Conservation (phyloP, 257 asterid genomes). For the Penstemon eatonii region DNA sequence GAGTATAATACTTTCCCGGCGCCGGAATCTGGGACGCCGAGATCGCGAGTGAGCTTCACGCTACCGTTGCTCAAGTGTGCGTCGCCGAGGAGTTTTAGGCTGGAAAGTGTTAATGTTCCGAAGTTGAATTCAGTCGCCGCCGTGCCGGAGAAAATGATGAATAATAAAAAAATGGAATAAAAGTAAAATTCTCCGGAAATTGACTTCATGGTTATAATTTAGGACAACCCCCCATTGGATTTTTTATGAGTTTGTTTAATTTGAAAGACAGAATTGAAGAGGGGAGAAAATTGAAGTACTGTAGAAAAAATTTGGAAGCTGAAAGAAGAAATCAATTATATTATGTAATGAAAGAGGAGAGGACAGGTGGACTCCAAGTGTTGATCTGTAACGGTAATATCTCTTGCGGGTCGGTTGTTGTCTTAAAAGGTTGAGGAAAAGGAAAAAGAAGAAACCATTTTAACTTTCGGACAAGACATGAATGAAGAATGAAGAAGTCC, state of each 20-base stretch:
- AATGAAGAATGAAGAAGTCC: neutral
- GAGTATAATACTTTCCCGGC: constrained; percentile 73
- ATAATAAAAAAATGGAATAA: constrained; percentile 13
- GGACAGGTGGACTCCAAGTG: constrained; percentile 62
- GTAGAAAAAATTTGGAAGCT: neutral
- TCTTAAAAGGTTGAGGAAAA: constrained; percentile 20
- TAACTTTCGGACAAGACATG: constrained; percentile 20
- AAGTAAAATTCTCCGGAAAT: constrained; percentile 30
- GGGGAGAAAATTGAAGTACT: neutral
- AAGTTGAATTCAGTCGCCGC: constrained; percentile 52
- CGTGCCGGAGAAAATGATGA: constrained; percentile 24
- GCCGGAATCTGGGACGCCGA: constrained; percentile 72
- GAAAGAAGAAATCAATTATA: constrained; percentile 14
- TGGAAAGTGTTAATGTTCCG: constrained; percentile 54
- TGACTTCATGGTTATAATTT: constrained; percentile 47
- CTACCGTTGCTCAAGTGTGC: constrained; percentile 76
- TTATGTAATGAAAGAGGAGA: constrained; percentile 25
- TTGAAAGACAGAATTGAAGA: neutral
- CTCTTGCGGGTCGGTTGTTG: constrained; percentile 32
- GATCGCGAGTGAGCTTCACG: constrained; percentile 65
- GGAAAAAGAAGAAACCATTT: neutral
- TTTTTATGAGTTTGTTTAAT: neutral
- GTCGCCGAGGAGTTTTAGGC: constrained; percentile 75
- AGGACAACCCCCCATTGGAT: constrained; percentile 34
- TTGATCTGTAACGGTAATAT: constrained; percentile 58